These are phyloP conservation scores for Curvularia lunata DNA, from an alignment of 2,329 filamentous ascomycete species.

Conservation along the genomic window DNA sequence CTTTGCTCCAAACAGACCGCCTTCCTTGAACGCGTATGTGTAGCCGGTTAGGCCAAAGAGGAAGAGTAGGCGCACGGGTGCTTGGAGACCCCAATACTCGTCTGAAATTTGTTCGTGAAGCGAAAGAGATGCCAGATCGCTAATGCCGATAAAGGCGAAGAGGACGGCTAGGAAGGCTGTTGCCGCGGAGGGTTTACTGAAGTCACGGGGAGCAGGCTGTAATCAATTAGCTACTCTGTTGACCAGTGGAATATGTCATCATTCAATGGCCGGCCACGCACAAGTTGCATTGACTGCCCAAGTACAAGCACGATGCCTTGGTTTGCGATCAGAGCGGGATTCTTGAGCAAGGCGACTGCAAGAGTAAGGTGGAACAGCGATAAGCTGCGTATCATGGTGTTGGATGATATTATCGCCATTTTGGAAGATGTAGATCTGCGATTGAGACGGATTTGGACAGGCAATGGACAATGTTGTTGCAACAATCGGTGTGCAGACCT, in stretches of 20 bases:
- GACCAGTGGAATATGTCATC: background rate
- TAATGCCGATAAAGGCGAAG: conserved; percentile 64
- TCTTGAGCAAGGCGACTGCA: conserved; percentile 81
- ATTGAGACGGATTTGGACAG: background rate
- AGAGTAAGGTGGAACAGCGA: conserved; percentile 85
- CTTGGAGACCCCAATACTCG: conserved; percentile 57
- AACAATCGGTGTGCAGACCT: conserved; percentile 1
- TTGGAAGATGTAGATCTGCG: conserved; percentile 5
- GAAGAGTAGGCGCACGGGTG: conserved; percentile 70
- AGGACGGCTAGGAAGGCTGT: conserved; percentile 73
- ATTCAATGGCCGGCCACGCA: conserved; percentile 50
- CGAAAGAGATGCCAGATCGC: conserved; percentile 56
- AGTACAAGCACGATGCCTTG: conserved; percentile 82
- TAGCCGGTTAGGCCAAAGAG: conserved; percentile 69
- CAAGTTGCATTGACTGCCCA: conserved; percentile 83
- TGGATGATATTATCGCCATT: conserved; percentile 84
- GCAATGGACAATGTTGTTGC: conserved; percentile 2
- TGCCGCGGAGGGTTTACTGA: conserved; percentile 72
- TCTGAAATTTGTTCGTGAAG: conserved; percentile 53
- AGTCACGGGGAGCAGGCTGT: conserved; percentile 69
- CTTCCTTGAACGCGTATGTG: conserved; percentile 67
- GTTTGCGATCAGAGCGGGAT: conserved; percentile 73
- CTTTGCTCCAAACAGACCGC: conserved; percentile 52
- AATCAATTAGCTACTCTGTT: conserved; percentile 3
- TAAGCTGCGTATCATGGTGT: conserved; percentile 79